Percentiles rank a stretch among this genome's conserved stretches.
Conservation (phyloP, 331 rosid genomes). For the Rosa hybrid region DNA sequence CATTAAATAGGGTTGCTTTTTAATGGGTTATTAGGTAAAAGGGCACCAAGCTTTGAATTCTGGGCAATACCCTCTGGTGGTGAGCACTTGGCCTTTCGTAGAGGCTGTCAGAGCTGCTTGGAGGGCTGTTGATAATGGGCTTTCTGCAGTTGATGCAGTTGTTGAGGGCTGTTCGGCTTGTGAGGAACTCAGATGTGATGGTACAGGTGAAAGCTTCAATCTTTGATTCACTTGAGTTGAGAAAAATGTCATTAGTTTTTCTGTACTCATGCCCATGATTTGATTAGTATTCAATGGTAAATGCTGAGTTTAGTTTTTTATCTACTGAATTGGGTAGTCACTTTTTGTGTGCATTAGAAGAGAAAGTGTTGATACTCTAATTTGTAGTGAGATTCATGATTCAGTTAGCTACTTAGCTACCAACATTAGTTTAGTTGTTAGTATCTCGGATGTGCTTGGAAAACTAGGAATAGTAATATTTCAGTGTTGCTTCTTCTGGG, state of each 20-base stretch:
- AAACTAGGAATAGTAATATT: background rate
- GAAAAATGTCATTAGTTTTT: background rate
- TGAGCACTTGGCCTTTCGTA: constrained; percentile 94
- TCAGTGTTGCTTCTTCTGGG: background rate
- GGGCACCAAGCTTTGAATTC: constrained; percentile 46
- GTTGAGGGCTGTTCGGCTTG: constrained; percentile 89
- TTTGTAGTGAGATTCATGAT: background rate
- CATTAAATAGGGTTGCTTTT: background rate
- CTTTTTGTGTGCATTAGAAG: background rate
- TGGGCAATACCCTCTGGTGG: constrained; percentile 65
- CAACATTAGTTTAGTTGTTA: background rate
- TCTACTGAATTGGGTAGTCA: background rate
- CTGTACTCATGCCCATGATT: background rate
- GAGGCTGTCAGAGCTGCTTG: constrained; percentile 93
- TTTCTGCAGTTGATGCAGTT: constrained; percentile 81
- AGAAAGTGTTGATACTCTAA: constrained; percentile 1
- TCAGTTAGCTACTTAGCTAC: constrained; percentile 7
- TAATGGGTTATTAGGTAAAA: constrained; percentile 40
- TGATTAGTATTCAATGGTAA: background rate
- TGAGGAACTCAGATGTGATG: constrained; percentile 91
- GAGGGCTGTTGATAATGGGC: constrained; percentile 68
- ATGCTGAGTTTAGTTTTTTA: background rate
- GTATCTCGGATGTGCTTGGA: background rate
- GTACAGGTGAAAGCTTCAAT: constrained; percentile 64
- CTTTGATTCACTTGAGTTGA: constrained; percentile 1